Conservation (phyloP, 116 monocot genomes). For the Trichopus zeylanicus region DNA sequence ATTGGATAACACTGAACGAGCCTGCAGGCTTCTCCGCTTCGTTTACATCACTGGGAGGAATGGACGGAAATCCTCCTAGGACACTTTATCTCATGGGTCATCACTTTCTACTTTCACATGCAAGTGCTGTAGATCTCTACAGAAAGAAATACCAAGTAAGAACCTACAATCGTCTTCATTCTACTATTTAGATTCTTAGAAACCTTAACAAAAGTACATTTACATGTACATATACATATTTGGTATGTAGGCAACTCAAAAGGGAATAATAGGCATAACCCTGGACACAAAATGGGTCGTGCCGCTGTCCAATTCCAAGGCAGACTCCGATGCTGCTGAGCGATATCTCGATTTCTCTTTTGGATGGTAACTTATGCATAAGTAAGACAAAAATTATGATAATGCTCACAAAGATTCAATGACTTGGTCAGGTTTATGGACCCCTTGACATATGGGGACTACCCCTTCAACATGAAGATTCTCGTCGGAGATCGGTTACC, state of each 20-base stretch:
- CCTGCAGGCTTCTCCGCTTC: slow-evolving; percentile 5
- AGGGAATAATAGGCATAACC: not conserved
- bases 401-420: no score
- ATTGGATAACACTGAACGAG: slow-evolving; percentile 39
- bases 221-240: not conserved
- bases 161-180: not conserved
- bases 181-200: no score
- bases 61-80: no score
- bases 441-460: slow-evolving; percentile 4
- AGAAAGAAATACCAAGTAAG: slow-evolving; percentile 18
- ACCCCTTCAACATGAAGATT: slow-evolving; percentile 4
- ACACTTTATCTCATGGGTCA: slow-evolving; percentile 1
- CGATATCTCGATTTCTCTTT: slow-evolving; percentile 23
- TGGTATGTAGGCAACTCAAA: not conserved
- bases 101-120: slow-evolving; percentile 29
- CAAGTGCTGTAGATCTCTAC: slow-evolving; percentile 16
- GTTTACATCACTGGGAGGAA: no score
- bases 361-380: slow-evolving; percentile 20
- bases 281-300: not conserved
- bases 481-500: slow-evolving; percentile 5
- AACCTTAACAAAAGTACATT: no score
- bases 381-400: not conserved
- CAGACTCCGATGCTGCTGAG: slow-evolving; percentile 13
- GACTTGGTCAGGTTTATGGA: not conserved
- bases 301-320: slow-evolving; percentile 8